Base-by-base conservation (phyloP, 2,329 filamentous ascomycete species). In the Ustulina deusta region DNA sequence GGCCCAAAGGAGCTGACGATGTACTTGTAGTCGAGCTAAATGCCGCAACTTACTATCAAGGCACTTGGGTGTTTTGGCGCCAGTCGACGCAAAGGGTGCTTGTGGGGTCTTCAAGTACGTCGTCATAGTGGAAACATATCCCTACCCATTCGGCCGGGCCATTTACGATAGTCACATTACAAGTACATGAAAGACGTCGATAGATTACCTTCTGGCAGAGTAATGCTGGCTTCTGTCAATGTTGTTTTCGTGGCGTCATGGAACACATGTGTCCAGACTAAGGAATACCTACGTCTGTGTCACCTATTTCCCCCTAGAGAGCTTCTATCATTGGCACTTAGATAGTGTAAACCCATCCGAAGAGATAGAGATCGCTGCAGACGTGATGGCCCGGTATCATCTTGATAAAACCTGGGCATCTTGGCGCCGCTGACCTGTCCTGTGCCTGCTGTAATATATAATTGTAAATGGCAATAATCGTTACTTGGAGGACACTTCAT, bases 361-460 rank as follows among this genome's bases (percentile, higher is more conserved):
- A 25, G 20, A 25, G 20, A 25, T 11, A 13, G 20, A 7, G 4
- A 34, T 34, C 17, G 49, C 29, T 15, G 15, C 49, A 34, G 17
- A 6, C 27, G 27, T 32, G 48, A 52, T 34, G 25, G 11, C 54
- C 42, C 17, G 13, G n/a, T 49, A 20, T 17, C 5, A 42, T 29
- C 32, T 22, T 25, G 13, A n/a, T 7, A 6, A 58, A 40, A 36
- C 3, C 34, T 44, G 27, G 27, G 17, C 40, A 52, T 27, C 38
- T 55, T 42, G 57, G 49, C 56, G 42, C 51, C 56, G 42, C 51
- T 58, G 38, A 65, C 56, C 27, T 25, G 65, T 62, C 48, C 60
- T 25, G 36, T 56, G 29, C 54, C 36, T 27, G 22, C 3, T 42
- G 34, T n/a, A 29, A 27, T 15, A 51, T 40, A 9, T 42, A 57